A percentile compares a stretch with the other conserved stretches of the same genome.
Evolutionary conservation across 768 basidiomycete genomes (phyloP).

Genomic region (Lactifluus rugatus): DNA sequence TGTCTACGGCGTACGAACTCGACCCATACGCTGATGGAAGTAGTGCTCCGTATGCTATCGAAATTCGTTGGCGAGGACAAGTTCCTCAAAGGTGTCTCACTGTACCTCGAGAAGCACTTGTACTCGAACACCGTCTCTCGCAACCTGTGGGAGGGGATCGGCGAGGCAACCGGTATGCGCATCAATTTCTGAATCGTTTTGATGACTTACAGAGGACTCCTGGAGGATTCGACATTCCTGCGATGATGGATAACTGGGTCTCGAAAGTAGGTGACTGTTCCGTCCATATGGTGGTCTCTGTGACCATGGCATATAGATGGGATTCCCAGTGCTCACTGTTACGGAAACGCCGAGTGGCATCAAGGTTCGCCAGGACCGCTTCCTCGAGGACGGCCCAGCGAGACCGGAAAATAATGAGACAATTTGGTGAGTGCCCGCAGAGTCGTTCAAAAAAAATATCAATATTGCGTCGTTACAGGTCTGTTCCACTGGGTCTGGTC

Average conservation of each 20-base stretch:
- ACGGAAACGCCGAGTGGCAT: conserved; percentile 67
- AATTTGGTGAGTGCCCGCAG: conserved; percentile 50
- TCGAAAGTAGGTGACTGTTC: conserved; percentile 41
- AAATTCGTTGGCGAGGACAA: conserved; percentile 80
- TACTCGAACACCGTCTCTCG: conserved; percentile 79
- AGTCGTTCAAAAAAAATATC: not conserved
- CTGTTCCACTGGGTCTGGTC: conserved; percentile 68
- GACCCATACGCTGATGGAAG: not conserved
- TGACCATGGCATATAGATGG: conserved; percentile 34
- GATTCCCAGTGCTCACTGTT: conserved; percentile 86
- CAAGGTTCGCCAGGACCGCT: conserved; percentile 80
- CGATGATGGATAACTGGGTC: conserved; percentile 89
- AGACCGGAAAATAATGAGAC: conserved; percentile 80
- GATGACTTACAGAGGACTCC: not conserved
- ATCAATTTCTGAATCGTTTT: not conserved
- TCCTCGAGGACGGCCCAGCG: conserved; percentile 75
- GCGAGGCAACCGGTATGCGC: conserved; percentile 49
- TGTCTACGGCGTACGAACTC: conserved; percentile 12
- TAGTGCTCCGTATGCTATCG: conserved; percentile 89
- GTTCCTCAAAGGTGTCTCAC: conserved; percentile 81
- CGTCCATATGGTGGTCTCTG: not conserved
- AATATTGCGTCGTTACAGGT: conserved; percentile 36
- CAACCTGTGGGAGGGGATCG: conserved; percentile 84
- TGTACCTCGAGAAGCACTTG: conserved; percentile 83
- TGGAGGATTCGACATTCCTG: conserved; percentile 54